Base-by-base conservation (phyloP, 345 rosid genomes). In the Luvunga scandens region DNA sequence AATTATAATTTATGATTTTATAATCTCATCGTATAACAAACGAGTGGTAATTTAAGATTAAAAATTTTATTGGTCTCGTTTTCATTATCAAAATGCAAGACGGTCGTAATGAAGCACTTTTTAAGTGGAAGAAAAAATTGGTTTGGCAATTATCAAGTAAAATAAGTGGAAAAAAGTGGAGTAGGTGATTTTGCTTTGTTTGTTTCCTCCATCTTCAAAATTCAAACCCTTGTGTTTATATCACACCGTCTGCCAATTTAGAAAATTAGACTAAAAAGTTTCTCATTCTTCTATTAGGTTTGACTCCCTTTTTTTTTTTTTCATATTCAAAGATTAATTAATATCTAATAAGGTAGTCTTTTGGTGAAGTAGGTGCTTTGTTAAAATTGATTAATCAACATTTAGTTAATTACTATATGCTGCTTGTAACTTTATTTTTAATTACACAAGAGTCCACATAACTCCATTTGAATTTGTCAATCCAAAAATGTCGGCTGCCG, bases 291-390 rank as follows among this genome's bases (percentile, higher is more conserved):
- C 45, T 18, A 45, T 75, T 62, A 19, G 60, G 48, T 75, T 65
- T 75, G 63, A 65, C 63, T 14, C 9, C 53, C 8, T 9, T 9
- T 31, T 24, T 5, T 28, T 24, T 22, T 30, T 50, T 27, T 62
- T 3, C 53, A 18, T 48, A 5, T n/a, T 34, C n/a, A 3, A 22
- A 3, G n/a, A 22, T 59, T 36, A 24, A 36, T 14, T 39, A 28
- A 28, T 36, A 21, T 53, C 50, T 45, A 45, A 45, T 45, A 45
- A 45, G 71, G 4, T 48, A 33, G 39, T 48, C 5, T 48, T 75
- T 30, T 64, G 70, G 25, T 48, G n/a, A 78, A 33, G 86, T 72
- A 24, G 80, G 84, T 50, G 68, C 57, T 25, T 39, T 3, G 57
- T 60, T 73, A 24, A 42, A 42, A 42, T 42, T 4, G 50, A 10